Base-by-base conservation (phyloP, 768 basidiomycete species). In the Boletus pseudo-olivaceus region DNA sequence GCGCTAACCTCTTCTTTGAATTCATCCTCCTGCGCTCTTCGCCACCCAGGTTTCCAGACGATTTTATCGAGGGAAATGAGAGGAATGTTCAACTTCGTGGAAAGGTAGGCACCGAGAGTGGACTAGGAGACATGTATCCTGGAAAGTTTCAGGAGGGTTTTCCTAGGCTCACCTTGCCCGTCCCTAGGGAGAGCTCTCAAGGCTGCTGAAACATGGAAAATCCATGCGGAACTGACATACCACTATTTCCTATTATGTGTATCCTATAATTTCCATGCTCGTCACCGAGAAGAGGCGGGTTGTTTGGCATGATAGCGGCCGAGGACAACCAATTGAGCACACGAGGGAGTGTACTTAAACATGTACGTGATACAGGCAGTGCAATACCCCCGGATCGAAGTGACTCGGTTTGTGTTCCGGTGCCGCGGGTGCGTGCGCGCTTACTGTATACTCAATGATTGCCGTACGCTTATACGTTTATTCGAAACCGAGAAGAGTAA, bases 31-130 rank as follows among this genome's bases (percentile, higher is more conserved):
- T 76, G 60, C 1, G 67, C 59, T 52, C 56, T 43, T 42, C 60
- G 51, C 82, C 82, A 84, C 5, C 73, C 76, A 5, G 83, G 82
- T 32, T 73, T 51, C 80, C 80, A 84, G 55, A 67, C 71, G 8
- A 83, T 47, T 42, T 30, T 50, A 55, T 86, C 83, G 49, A 85
- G 67, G 9, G 75, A 54, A 20, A 83, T 73, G 56, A 68, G 69
- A 4, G 80, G 78, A 17, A 84, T 57, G 23, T 67, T 64, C 23
- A 86, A 72, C 1, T 75, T 70, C 1, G 44, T 49, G 4, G 80
- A 76, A 12, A 85, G 74, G 44, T 72, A 72, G 4, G 58, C 48
- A 0, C 72, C 75, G n/a, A 82, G 70, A 1, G 83, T 84, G 49
- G 74, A 75, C 81, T 84, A 44, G 33, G 29, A 37, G 15, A n/a